These are phyloP conservation scores for Paecilomyces fulvus DNA, from an alignment of 2,329 filamentous ascomycete genomes.

Conservation along the genomic window DNA sequence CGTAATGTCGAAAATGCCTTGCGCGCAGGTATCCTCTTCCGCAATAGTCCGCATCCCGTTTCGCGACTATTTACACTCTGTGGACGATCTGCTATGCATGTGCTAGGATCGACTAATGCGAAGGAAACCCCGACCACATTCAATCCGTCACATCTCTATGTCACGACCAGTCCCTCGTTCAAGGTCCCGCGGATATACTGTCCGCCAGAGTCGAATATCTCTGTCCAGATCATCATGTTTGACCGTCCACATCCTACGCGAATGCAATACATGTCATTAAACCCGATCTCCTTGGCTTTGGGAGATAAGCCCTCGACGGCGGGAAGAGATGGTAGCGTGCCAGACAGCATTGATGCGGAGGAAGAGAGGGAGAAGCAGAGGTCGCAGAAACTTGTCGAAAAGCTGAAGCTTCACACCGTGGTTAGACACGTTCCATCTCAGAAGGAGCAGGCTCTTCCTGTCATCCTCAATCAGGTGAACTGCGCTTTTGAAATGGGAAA, in stretches of 20 bases:
- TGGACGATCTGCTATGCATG: conserved; percentile 71
- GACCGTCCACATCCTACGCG: conserved; percentile 72
- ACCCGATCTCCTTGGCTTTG: conserved; percentile 79
- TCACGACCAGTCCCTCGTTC: conserved; percentile 42
- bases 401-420: conserved; percentile 81
- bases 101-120: conserved; percentile 74
- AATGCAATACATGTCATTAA: conserved; percentile 95
- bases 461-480: conserved; percentile 88
- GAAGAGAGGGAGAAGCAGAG: conserved; percentile 61
- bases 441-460: conserved; percentile 72
- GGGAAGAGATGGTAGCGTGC: conserved; percentile 25
- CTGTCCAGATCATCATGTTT: conserved; percentile 82
- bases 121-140: conserved; percentile 40
- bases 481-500: conserved; percentile 86
- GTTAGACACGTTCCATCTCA: conserved; percentile 65
- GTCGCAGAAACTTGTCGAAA: conserved; percentile 65
- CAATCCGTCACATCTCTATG: conserved; percentile 63
- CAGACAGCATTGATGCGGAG: conserved; percentile 58
- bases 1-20: conserved; percentile 82
- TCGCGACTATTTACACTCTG: conserved; percentile 76
- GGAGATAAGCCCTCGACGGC: conserved; percentile 54
- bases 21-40: conserved; percentile 71
- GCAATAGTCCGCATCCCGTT: conserved; percentile 71
- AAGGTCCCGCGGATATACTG: conserved; percentile 67
- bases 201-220: conserved; percentile 53